Base-by-base conservation (phyloP, 371 early-diverging fungal species). In the Syncephalis plumigaleata region DNA sequence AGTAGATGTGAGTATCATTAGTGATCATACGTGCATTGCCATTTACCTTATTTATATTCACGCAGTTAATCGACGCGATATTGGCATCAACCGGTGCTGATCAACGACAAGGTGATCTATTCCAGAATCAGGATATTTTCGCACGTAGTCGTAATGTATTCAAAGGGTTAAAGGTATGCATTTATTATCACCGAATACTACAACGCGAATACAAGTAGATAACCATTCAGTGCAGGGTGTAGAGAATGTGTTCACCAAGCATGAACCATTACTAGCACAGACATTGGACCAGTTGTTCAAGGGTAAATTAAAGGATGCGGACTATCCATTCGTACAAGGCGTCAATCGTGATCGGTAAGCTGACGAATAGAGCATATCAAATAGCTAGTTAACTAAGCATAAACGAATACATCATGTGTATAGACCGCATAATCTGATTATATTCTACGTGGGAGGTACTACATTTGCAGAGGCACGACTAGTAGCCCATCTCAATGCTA, bases 181-280 rank as follows among this genome's bases (percentile, higher is more conserved):
- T 16, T 13, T 5, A 27, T n/a, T n/a, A n/a, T n/a, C n/a, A n/a
- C n/a, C n/a, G n/a, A n/a, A n/a, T n/a, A n/a, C n/a, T n/a, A n/a
- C n/a, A n/a, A n/a, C n/a, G n/a, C n/a, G n/a, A n/a, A 15, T 9
- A 15, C 15, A 16, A 4, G 8, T 55, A 11, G 1, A 23, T 51
- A 26, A 24, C n/a, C 31, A 31, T 26, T 37, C n/a, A n/a, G n/a
- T 31, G 26, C 31, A 39, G 68, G 98, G 94, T 2, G 91, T 90
- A n/a, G 96, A 95, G 50, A 95, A 95, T 54, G 94, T 97, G 9
- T 97, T 93, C 60, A 94, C 95, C 9, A 92, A 92, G 55, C 96
- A 97, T 58, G 71, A 71, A n/a, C 92, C 96, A 8, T 71, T 75
- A 7, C 51, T 95, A 39, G 77, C 73, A 0, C 77, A 80, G 26